A percentile compares a stretch with the other conserved stretches of the same genome.
phyloP scores from a whole-genome alignment of 306 rosid species.

The Vachellia collinsii region DNA sequence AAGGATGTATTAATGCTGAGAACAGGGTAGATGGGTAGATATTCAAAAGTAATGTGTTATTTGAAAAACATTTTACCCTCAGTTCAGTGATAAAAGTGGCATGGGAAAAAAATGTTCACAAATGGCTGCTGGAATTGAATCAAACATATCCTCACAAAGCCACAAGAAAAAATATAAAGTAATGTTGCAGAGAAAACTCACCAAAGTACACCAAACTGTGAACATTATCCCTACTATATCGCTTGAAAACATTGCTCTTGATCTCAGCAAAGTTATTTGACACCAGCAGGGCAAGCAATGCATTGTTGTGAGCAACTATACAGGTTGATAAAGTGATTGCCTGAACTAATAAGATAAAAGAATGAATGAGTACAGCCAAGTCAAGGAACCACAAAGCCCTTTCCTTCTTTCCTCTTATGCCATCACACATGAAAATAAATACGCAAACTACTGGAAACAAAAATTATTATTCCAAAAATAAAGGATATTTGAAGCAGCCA shows the following conservation, averaged over 20 bases:
- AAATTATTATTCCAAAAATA: conserved; percentile 22
- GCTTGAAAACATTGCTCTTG: conserved; percentile 92
- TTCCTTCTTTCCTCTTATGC: background rate
- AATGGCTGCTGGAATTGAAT: conserved; percentile 4
- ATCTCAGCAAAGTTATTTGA: conserved; percentile 98
- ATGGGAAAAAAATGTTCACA: background rate
- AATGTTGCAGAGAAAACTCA: conserved; percentile 47
- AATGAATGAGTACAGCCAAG: conserved; percentile 75
- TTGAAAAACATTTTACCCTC: background rate
- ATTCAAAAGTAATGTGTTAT: background rate
- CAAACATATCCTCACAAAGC: conserved; percentile 3
- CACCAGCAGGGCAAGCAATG: conserved; percentile 89
- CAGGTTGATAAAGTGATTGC: conserved; percentile 97
- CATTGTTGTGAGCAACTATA: conserved; percentile 96
- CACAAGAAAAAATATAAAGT: background rate
- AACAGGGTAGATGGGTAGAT: background rate
- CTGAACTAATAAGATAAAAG: conserved; percentile 96
- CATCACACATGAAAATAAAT: conserved; percentile 31
- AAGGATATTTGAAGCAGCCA: conserved; percentile 97
- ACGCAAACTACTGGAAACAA: conserved; percentile 17
- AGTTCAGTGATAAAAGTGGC: background rate
- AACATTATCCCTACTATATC: conserved; percentile 86
- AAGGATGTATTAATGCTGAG: conserved; percentile 12
- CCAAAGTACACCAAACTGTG: conserved; percentile 94
- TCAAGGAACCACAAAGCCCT: conserved; percentile 65